Evolutionary conservation across 345 rosid species (phyloP).

Genomic region (Moricandia moricandioides): DNA sequence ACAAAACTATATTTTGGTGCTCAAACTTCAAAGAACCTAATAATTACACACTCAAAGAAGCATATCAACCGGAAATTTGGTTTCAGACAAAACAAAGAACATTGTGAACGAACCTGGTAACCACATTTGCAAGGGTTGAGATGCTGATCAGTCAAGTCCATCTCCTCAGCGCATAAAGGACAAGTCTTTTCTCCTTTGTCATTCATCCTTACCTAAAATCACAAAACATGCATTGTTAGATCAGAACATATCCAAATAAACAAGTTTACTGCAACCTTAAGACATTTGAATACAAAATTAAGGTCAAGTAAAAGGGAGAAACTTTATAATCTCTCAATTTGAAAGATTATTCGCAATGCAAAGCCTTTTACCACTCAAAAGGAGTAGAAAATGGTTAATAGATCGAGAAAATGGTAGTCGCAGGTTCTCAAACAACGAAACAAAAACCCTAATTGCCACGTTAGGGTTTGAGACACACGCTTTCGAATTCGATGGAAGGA

Average conservation of each 20-base stretch:
- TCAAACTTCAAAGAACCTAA: neutral
- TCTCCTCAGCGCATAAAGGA: slow-evolving; percentile 93
- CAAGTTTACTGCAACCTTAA: too few relatives aligned
- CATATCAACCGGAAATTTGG: neutral
- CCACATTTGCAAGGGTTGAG: slow-evolving; percentile 98
- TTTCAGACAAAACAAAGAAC: neutral
- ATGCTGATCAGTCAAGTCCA: slow-evolving; percentile 96
- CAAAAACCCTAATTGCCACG: slow-evolving; percentile 30
- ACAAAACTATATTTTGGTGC: neutral
- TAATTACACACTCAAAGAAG: neutral
- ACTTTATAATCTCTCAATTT: neutral
- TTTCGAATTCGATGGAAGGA: neutral
- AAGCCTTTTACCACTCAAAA: neutral
- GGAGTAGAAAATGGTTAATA: neutral
- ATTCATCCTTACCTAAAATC: slow-evolving; percentile 55
- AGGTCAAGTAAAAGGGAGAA: neutral
- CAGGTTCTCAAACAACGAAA: too few relatives aligned
- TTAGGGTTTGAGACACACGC: slow-evolving; percentile 28
- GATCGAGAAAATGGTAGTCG: too few relatives aligned
- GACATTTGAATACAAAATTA: too few relatives aligned
- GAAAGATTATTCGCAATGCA: neutral
- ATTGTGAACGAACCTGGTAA: slow-evolving; percentile 55
- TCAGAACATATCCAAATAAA: neutral
- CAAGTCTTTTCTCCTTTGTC: slow-evolving; percentile 92
- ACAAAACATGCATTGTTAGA: neutral